Conservation (phyloP, 73 alveolate genomes). For the Uronychia setigera region DNA sequence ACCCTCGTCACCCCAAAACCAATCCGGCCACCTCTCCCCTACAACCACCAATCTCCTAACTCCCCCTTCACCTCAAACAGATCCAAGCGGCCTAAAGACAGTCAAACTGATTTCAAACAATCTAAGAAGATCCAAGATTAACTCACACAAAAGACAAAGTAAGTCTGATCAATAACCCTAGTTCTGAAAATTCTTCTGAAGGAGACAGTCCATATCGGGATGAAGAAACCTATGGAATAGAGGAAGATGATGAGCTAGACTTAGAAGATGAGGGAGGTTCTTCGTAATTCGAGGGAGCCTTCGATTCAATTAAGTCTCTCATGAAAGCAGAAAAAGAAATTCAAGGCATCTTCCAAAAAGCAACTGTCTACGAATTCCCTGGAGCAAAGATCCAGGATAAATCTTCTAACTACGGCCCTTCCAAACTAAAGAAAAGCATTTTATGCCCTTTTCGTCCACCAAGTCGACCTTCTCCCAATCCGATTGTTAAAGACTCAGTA, state of each 20-base stretch:
- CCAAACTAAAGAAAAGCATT: not conserved
- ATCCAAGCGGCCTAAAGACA: not conserved
- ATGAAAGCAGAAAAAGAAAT: not conserved
- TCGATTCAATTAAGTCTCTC: not conserved
- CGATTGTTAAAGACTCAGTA: not conserved
- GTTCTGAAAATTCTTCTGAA: not conserved
- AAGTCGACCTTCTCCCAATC: not conserved
- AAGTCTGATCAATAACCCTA: not conserved
- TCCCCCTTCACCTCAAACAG: not conserved
- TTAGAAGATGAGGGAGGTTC: not conserved
- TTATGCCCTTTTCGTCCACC: not conserved
- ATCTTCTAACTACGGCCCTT: not conserved
- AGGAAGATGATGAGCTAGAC: not conserved
- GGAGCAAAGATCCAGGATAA: not conserved
- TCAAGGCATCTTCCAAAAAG: not conserved
- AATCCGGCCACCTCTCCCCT: not conserved
- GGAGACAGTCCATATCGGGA: not conserved
- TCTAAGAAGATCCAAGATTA: not conserved
- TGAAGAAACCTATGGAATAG: not conserved
- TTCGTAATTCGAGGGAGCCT: not conserved
- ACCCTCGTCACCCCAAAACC: slow-evolving; percentile 2
- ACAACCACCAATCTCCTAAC: not conserved
- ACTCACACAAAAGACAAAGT: not conserved
- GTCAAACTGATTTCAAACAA: not conserved
- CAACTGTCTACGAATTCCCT: not conserved